Percentiles rank a stretch among this genome's conserved stretches.
Evolutionary conservation across 257 asterid species (phyloP).

Genomic region (Eustoma russellianum): DNA sequence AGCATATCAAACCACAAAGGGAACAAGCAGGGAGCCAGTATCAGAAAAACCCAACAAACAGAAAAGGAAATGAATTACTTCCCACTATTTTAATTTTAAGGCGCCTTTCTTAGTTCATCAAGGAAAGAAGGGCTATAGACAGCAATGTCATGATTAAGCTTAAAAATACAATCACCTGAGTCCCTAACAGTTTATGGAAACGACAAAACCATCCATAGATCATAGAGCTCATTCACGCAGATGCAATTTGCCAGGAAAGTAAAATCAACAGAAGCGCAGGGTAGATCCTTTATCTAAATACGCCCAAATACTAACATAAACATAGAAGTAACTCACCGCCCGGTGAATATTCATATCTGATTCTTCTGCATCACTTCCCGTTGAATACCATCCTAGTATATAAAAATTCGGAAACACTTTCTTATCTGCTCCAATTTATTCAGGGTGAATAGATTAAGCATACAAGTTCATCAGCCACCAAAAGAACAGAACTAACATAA

Average conservation of each 20-base stretch:
- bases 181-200: too few species aligned
- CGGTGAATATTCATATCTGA: conserved; percentile 86
- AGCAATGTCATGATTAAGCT: too few species aligned
- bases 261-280: neutral
- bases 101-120: too few species aligned
- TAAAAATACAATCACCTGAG: too few species aligned
- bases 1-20: too few species aligned
- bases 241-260: neutral
- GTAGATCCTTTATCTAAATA: neutral
- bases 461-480: neutral
- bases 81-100: too few species aligned
- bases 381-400: conserved; percentile 92
- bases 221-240: too few species aligned
- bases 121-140: too few species aligned
- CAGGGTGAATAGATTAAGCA: neutral
- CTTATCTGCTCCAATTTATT: conserved; percentile 51
- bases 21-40: too few species aligned
- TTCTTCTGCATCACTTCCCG: conserved; percentile 88
- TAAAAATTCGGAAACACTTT: conserved; percentile 91
- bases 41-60: too few species aligned
- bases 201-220: too few species aligned
- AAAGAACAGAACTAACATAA: neutral
- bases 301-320: neutral
- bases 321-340: conserved; percentile 52
- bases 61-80: too few species aligned